phyloP scores from a whole-genome alignment of 2,329 filamentous ascomycete species.

The Thelonectria discophora region DNA sequence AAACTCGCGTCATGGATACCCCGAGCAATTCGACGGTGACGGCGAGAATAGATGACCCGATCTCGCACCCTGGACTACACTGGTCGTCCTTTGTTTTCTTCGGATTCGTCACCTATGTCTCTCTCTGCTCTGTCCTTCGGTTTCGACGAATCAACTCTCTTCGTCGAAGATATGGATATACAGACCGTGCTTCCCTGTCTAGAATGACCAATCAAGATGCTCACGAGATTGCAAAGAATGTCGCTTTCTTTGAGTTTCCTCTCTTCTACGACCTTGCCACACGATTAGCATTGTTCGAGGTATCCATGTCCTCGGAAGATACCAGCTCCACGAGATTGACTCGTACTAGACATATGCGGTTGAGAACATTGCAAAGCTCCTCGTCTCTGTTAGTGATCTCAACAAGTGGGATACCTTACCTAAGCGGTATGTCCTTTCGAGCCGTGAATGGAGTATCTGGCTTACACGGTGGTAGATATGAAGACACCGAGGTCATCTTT shows the following conservation, averaged over 20 bases:
- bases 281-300: constrained; percentile 54
- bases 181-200: constrained; percentile 48
- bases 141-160: constrained; percentile 47
- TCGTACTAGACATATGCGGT: constrained; percentile 51
- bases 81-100: constrained; percentile 26
- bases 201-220: constrained; percentile 56
- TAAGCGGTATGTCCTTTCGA: constrained; percentile 45
- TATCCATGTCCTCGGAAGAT: constrained; percentile 19
- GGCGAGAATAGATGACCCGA: not conserved
- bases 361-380: constrained; percentile 48
- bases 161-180: constrained; percentile 44
- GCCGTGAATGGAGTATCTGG: not conserved
- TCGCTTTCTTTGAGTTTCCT: constrained; percentile 50
- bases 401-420: constrained; percentile 43
- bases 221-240: constrained; percentile 52
- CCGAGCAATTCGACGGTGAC: not conserved
- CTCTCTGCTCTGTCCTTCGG: constrained; percentile 49
- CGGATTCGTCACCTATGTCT: constrained; percentile 43
- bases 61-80: not conserved
- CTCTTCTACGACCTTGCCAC: constrained; percentile 49
- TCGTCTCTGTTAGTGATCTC: constrained; percentile 49
- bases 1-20: not conserved
- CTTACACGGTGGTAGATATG: constrained; percentile 45
- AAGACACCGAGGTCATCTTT: constrained; percentile 52
- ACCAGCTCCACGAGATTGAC: constrained; percentile 3